phyloP scores from a whole-genome alignment of 176 grass and related monocot species.

The Musa schizocarpa region DNA sequence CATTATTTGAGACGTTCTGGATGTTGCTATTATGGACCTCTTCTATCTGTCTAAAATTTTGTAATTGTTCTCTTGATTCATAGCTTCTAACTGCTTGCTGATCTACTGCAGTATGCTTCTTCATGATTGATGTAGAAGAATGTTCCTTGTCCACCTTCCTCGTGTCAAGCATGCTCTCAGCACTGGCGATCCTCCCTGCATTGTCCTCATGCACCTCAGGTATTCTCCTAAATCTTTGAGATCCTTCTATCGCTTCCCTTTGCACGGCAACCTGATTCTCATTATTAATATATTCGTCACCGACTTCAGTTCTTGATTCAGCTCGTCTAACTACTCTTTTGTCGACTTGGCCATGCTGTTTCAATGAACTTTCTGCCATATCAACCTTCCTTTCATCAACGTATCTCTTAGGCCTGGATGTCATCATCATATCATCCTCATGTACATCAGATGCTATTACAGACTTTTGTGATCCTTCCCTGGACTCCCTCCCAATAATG shows the following conservation, averaged over 20 bases:
- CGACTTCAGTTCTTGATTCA: background rate
- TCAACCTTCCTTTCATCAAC: conserved; percentile 7
- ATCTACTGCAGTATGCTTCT: background rate
- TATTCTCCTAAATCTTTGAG: background rate
- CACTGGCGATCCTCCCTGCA: background rate
- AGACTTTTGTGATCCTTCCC: conserved; percentile 16
- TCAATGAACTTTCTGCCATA: conserved; percentile 8
- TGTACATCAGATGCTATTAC: background rate
- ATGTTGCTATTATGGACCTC: background rate
- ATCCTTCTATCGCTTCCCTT: background rate
- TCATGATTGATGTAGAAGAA: background rate
- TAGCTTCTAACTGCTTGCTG: background rate
- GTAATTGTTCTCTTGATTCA: background rate
- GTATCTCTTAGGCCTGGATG: background rate
- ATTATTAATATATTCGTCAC: background rate
- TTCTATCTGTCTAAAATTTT: background rate
- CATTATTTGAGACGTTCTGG: background rate
- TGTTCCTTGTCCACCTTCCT: conserved; percentile 5
- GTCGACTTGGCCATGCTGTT: background rate
- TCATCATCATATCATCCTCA: conserved; percentile 6
- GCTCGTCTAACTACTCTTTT: background rate
- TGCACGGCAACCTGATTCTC: background rate
- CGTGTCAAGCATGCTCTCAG: background rate
- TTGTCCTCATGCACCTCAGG: background rate
- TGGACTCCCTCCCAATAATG: background rate